Conservation (phyloP, 2,329 filamentous ascomycete species). For the Nothophoma quercina region DNA sequence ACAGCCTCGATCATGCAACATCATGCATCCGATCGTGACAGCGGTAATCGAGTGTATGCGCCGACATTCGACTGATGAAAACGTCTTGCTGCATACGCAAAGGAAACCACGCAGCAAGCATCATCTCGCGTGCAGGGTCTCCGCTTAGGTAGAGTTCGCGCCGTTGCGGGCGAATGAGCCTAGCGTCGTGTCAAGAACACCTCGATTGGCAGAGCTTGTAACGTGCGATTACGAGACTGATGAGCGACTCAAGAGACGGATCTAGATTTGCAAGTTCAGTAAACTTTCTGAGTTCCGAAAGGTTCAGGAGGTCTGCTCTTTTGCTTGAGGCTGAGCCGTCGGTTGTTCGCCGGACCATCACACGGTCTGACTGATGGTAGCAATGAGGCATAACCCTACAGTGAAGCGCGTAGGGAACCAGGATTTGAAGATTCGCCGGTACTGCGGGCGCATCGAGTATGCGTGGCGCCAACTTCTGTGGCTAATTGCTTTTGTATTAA, state of each 20-base stretch:
- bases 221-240: background rate
- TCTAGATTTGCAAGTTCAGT: background rate
- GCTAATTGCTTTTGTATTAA: constrained; percentile 8
- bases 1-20: constrained; percentile 1
- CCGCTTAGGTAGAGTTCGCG: background rate
- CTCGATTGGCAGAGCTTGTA: background rate
- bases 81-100: background rate
- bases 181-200: constrained; percentile 2
- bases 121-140: constrained; percentile 1
- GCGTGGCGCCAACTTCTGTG: background rate
- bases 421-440: background rate
- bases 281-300: background rate
- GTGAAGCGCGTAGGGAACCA: no score
- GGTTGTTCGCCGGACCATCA: no score
- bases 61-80: background rate
- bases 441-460: background rate
- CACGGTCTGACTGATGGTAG: no score
- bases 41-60: background rate
- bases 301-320: no score
- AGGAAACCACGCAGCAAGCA: background rate
- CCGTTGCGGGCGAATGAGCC: background rate
- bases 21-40: constrained; percentile 7
- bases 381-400: no score
- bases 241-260: no score
- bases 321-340: no score